phyloP scores from a whole-genome alignment of 257 asterid species.

The Coffea canephora region DNA sequence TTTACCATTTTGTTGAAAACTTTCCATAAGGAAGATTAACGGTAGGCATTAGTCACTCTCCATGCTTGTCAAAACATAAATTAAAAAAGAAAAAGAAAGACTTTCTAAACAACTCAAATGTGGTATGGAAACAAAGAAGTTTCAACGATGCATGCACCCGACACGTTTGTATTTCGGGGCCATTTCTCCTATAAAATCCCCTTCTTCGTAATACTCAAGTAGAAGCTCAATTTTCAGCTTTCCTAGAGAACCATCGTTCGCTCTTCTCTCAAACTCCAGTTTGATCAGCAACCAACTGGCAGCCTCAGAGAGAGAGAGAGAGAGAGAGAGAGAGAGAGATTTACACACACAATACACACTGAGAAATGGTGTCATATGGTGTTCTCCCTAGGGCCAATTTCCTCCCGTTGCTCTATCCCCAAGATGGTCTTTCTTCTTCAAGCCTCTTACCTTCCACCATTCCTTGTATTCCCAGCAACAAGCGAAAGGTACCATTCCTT shows the following conservation, averaged over 20 bases:
- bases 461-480: background rate
- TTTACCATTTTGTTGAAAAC: too few species aligned
- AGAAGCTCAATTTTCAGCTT: background rate
- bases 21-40: too few species aligned
- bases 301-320: background rate
- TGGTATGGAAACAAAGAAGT: background rate
- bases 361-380: constrained; percentile 8
- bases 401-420: constrained; percentile 12
- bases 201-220: background rate
- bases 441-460: background rate
- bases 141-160: background rate
- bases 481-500: constrained; percentile 4
- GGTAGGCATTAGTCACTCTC: background rate
- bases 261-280: background rate
- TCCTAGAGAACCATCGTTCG: background rate
- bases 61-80: too few species aligned
- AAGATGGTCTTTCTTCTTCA: constrained; percentile 13
- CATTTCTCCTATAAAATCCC: constrained; percentile 7
- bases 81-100: too few species aligned
- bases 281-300: background rate
- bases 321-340: background rate
- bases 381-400: constrained; percentile 7
- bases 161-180: background rate
- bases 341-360: background rate
- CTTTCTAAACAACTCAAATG: too few species aligned